Conservation (phyloP, 805 yeast genomes). For the Zygosaccharomyces bailii region DNA sequence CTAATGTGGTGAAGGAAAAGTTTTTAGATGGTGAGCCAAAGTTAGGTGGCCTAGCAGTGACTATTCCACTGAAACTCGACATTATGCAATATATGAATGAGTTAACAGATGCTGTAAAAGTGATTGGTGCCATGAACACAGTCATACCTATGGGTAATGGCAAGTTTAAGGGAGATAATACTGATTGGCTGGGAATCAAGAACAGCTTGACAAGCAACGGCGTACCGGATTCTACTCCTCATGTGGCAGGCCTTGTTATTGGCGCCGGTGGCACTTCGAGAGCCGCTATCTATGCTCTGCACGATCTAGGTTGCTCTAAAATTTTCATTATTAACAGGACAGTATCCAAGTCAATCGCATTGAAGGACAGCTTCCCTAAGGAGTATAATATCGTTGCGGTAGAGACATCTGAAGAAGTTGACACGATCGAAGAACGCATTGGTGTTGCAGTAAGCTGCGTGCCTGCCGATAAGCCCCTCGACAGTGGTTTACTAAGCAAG, state of each 20-base stretch:
- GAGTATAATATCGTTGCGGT: constrained; percentile 57
- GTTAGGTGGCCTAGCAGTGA: constrained; percentile 94
- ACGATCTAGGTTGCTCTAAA: constrained; percentile 67
- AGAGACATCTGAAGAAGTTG: constrained; percentile 46
- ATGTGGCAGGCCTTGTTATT: constrained; percentile 65
- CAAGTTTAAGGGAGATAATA: constrained; percentile 74
- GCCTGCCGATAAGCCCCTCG: constrained; percentile 77
- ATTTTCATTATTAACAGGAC: constrained; percentile 85
- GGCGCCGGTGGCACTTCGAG: constrained; percentile 99
- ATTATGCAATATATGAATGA: constrained; percentile 64
- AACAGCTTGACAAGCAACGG: constrained; percentile 65
- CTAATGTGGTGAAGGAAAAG: constrained; percentile 49
- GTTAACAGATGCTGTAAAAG: constrained; percentile 68
- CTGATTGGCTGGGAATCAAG: constrained; percentile 91
- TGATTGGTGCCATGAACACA: constrained; percentile 95
- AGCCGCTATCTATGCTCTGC: constrained; percentile 87
- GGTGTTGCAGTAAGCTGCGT: constrained; percentile 72
- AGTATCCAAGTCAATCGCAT: constrained; percentile 53
- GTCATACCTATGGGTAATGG: constrained; percentile 53
- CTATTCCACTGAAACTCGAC: constrained; percentile 88
- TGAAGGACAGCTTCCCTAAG: constrained; percentile 59
- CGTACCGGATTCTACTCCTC: constrained; percentile 43
- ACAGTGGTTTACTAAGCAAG: constrained; percentile 44
- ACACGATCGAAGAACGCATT: constrained; percentile 40
- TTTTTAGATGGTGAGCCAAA: constrained; percentile 43